phyloP scores from a whole-genome alignment of 495 filamentous ascomycete genomes.

The Neurospora sp. region DNA sequence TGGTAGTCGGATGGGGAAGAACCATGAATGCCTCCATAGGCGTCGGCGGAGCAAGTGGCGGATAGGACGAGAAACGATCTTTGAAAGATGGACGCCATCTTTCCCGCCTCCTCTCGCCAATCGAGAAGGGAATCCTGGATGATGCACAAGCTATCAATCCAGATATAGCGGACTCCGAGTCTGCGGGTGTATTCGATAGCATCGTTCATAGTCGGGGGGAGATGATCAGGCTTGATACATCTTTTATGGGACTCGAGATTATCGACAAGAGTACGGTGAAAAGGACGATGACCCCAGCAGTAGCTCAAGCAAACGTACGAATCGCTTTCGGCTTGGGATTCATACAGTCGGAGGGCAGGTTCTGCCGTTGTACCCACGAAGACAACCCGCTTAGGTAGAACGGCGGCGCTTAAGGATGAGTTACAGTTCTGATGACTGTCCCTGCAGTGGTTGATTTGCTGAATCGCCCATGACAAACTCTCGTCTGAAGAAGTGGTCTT shows the following conservation, averaged over 20 bases:
- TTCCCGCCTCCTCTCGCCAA: conserved; percentile 6
- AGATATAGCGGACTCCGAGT: neutral
- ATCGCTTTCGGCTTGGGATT: neutral
- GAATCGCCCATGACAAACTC: conserved; percentile 1
- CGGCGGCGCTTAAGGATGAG: neutral
- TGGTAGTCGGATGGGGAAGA: neutral
- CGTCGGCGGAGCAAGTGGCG: neutral
- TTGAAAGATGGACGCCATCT: conserved; percentile 7
- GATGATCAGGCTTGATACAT: neutral
- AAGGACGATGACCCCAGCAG: conserved; percentile 3
- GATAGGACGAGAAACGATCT: conserved; percentile 8
- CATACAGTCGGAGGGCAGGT: conserved; percentile 3
- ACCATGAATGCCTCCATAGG: conserved; percentile 2
- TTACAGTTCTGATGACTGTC: neutral
- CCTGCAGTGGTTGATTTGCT: conserved; percentile 1
- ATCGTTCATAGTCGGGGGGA: neutral
- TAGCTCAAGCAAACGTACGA: conserved; percentile 1
- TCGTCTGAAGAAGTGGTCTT: neutral
- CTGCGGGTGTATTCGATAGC: neutral
- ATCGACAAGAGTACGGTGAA: neutral
- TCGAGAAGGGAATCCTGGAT: neutral
- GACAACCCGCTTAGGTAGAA: neutral
- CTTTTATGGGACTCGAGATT: neutral
- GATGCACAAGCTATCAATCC: neutral
- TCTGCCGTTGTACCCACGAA: neutral